phyloP scores from a whole-genome alignment of 495 filamentous ascomycete species.

The Cenococcum geophilum region DNA sequence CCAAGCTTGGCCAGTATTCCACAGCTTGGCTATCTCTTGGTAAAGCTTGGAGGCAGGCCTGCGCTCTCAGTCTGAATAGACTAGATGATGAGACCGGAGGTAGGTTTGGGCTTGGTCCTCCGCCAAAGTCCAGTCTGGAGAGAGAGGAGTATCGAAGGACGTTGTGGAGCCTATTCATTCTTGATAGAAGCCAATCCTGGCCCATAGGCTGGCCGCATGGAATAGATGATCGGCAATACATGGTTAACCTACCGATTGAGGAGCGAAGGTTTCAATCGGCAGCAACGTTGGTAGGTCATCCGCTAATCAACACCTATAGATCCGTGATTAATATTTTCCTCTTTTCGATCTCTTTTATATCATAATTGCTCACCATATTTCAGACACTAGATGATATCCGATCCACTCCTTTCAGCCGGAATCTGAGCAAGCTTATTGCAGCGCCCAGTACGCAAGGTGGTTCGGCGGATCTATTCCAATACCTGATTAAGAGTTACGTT shows the following conservation, averaged over 20 bases:
- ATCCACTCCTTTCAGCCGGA: slow-evolving; percentile 13
- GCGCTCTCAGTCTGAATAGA: slow-evolving; percentile 14
- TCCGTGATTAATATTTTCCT: background rate
- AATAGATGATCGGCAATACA: slow-evolving; percentile 21
- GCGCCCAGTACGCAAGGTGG: background rate
- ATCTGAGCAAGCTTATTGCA: slow-evolving; percentile 15
- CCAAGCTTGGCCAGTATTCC: slow-evolving; percentile 18
- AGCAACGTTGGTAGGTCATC: background rate
- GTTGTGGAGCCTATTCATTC: slow-evolving; percentile 25
- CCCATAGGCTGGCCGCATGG: slow-evolving; percentile 20
- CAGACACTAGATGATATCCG: background rate
- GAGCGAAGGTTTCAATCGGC: background rate
- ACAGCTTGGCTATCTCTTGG: slow-evolving; percentile 16
- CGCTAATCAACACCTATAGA: background rate
- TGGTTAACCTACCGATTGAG: slow-evolving; percentile 17
- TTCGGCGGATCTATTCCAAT: slow-evolving; percentile 14
- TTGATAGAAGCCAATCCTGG: slow-evolving; percentile 19
- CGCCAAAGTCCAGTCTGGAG: slow-evolving; percentile 5
- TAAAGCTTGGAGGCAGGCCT: slow-evolving; percentile 25
- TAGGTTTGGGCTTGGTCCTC: background rate
- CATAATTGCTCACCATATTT: background rate
- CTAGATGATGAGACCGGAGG: slow-evolving; percentile 6
- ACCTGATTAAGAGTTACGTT: slow-evolving; percentile 17
- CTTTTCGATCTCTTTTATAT: background rate
- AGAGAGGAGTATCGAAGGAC: slow-evolving; percentile 19